A percentile compares a stretch with the other conserved stretches of the same genome.
Conservation (phyloP, 2,329 filamentous ascomycete species). For the Penicillium sp. region DNA sequence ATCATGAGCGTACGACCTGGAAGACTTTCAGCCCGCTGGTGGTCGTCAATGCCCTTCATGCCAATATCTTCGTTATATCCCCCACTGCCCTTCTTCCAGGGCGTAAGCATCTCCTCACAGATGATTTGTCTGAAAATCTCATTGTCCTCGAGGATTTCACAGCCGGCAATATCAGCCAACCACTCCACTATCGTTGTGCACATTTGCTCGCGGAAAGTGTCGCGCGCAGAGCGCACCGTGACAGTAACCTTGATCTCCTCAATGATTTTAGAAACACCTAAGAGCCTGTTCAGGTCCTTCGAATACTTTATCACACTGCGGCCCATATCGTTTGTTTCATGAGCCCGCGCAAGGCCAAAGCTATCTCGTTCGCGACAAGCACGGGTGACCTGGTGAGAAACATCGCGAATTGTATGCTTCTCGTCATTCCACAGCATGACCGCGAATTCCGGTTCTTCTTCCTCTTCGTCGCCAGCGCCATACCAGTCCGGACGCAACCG, state of each 20-base stretch:
- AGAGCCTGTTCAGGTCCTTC: constrained; percentile 60
- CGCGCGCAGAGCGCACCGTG: constrained; percentile 82
- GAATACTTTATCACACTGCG: constrained; percentile 74
- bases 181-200: constrained; percentile 95
- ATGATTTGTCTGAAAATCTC: constrained; percentile 70
- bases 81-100: constrained; percentile 78
- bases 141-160: constrained; percentile 70
- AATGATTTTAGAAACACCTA: constrained; percentile 72
- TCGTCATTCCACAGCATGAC: constrained; percentile 95
- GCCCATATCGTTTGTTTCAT: constrained; percentile 81
- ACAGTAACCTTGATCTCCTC: constrained; percentile 95
- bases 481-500: constrained; percentile 70
- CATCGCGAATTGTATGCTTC: constrained; percentile 90
- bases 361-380: constrained; percentile 66
- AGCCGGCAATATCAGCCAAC: constrained; percentile 85
- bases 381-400: constrained; percentile 77
- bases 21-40: constrained; percentile 54
- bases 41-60: constrained; percentile 70
- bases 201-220: constrained; percentile 97
- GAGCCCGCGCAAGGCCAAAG: constrained; percentile 65
- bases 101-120: constrained; percentile 81
- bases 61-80: constrained; percentile 72
- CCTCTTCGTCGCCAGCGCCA: constrained; percentile 50
- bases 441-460: constrained; percentile 65
- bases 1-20: constrained; percentile 35